A percentile compares a stretch with the other conserved stretches of the same genome.
These are phyloP conservation scores for Pachysandra terminalis DNA, from an alignment of 164 flowering plant species.

Conservation along the genomic window DNA sequence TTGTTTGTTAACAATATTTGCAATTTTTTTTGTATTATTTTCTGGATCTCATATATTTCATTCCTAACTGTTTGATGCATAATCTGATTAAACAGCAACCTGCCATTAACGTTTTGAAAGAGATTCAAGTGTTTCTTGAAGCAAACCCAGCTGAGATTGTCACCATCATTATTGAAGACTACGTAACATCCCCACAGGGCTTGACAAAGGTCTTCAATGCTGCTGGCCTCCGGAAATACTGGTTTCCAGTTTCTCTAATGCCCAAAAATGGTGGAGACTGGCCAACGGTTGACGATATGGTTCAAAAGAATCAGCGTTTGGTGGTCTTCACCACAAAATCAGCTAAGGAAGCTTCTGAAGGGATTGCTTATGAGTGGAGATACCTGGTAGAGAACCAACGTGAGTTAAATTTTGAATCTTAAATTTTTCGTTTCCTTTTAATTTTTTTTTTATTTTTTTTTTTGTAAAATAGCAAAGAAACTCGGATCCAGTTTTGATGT, in stretches of 20 bases:
- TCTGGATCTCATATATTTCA: not conserved
- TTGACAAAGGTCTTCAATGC: constrained; percentile 69
- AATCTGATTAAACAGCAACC: constrained; percentile 42
- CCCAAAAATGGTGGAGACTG: constrained; percentile 80
- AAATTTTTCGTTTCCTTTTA: not conserved
- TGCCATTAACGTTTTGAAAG: constrained; percentile 56
- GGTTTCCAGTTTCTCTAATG: constrained; percentile 89
- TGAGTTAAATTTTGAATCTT: too few relatives aligned
- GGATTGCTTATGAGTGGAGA: constrained; percentile 84
- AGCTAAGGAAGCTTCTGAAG: constrained; percentile 89
- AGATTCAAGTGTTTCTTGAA: constrained; percentile 46
- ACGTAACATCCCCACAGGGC: constrained; percentile 71
- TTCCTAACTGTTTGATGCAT: not conserved
- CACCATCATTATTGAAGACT: constrained; percentile 71
- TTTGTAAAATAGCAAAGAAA: not conserved
- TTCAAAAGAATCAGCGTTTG: constrained; percentile 63
- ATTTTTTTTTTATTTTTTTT: too few relatives aligned
- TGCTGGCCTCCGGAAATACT: constrained; percentile 70
- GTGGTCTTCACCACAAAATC: constrained; percentile 84
- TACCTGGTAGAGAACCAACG: constrained; percentile 90
- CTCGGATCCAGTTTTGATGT: constrained; percentile 1
- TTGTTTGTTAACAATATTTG: too few relatives aligned
- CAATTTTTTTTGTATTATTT: not conserved
- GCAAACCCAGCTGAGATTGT: constrained; percentile 60
- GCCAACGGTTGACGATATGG: constrained; percentile 89